phyloP scores from a whole-genome alignment of 1,284 basidiomycete genomes.

The Fomitopsis palustris region DNA sequence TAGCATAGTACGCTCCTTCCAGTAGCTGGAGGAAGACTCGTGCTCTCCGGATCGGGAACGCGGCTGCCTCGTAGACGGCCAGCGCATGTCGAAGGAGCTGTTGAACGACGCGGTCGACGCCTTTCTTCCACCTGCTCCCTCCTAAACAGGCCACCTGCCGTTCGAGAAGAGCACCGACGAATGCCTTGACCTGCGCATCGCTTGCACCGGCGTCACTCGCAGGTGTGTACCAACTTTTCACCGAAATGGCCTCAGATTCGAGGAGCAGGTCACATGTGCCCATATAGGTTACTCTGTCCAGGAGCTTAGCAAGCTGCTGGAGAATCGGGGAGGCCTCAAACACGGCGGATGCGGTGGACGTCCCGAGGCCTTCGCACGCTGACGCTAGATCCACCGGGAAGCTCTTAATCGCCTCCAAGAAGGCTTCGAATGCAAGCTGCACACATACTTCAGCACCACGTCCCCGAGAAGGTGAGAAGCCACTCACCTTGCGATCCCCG shows the following conservation, averaged over 20 bases:
- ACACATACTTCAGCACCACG: not conserved
- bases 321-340: slow-evolving; percentile 38
- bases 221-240: slow-evolving; percentile 25
- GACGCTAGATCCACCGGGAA: slow-evolving; percentile 48
- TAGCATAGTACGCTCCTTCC: slow-evolving; percentile 46
- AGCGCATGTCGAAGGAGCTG: slow-evolving; percentile 47
- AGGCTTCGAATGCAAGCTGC: slow-evolving; percentile 60
- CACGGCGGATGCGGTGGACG: slow-evolving; percentile 24
- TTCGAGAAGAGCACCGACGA: slow-evolving; percentile 56
- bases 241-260: slow-evolving; percentile 42
- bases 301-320: slow-evolving; percentile 51
- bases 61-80: slow-evolving; percentile 41
- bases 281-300: slow-evolving; percentile 66
- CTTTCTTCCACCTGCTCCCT: slow-evolving; percentile 51
- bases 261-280: slow-evolving; percentile 62
- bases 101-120: slow-evolving; percentile 36
- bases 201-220: slow-evolving; percentile 2
- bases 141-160: slow-evolving; percentile 56
- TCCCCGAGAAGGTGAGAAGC: not conserved
- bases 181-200: slow-evolving; percentile 12
- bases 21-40: slow-evolving; percentile 49
- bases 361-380: slow-evolving; percentile 32
- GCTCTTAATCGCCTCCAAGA: slow-evolving; percentile 45
- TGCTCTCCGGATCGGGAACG: slow-evolving; percentile 52
- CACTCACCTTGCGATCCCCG: slow-evolving; percentile 61